Evolutionary conservation across 2,329 filamentous ascomycete species (phyloP), one percentile per base, ranked within the genome.

Genomic region (Septoria petroselini): DNA sequence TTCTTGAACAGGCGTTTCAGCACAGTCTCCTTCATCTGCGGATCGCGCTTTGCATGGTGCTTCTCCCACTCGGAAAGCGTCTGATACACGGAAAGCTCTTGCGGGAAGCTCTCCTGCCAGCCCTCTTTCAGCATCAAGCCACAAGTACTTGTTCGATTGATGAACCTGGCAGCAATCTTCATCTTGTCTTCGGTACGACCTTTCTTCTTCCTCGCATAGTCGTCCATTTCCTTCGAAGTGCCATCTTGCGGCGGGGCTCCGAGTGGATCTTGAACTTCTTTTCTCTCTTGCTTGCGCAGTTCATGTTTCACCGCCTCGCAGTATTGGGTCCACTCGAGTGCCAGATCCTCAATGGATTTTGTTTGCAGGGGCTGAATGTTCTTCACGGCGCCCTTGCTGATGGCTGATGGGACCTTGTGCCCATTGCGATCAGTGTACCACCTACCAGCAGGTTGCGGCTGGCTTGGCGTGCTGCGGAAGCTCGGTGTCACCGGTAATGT

Each of bases 141-240:
- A 30, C 27, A 41, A n/a, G 29, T 42, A 39, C 46, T 49, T 38
- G 46, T 49, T n/a, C 46, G 30, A 31, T 42, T 14, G 14, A 49
- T 29, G 21, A 49, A 49, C 23, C 38, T 30, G n/a, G 29, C 19
- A 21, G 39, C 39, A 14, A 49, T 14, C 31, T 29, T 37, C 6
- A 31, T 14, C 23, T 49, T 49, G 18, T 35, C 31, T 17, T 43
- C 39, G 12, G 19, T 49, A 9, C 38, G 38, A 12, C 25, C 40
- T 30, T 21, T 29, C 17, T 42, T 35, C n/a, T 27, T 27, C 14
- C 12, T 17, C 8, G 9, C 37, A 17, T 30, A 42, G 7, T 37
- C 33, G 1, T 49, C 40, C 39, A 37, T 41, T 27, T 48, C 43
- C 30, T 46, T 14, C 12, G 34, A 39, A n/a, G 43, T 39, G 14